Percentiles rank a stretch among this genome's conserved stretches.
Conservation (phyloP, 139 green algal genomes). For the Axilococcus clingmanii region DNA sequence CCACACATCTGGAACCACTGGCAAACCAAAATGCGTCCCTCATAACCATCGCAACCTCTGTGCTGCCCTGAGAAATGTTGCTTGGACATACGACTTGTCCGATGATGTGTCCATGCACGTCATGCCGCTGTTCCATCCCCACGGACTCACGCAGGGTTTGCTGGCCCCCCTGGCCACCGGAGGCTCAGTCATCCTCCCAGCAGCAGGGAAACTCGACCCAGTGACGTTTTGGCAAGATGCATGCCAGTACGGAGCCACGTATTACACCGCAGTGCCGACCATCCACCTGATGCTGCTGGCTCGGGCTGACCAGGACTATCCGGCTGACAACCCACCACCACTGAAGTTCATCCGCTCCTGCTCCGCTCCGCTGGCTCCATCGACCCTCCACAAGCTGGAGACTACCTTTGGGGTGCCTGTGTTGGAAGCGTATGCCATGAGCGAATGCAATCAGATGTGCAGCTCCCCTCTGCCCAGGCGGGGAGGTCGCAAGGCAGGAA, state of each 20-base stretch:
- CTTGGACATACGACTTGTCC: slow-evolving; percentile 62
- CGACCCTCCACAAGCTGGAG: slow-evolving; percentile 66
- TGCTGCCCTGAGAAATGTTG: slow-evolving; percentile 62
- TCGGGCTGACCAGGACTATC: slow-evolving; percentile 40
- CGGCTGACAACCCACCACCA: slow-evolving; percentile 27
- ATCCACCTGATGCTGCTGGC: slow-evolving; percentile 45
- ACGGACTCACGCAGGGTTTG: slow-evolving; percentile 74
- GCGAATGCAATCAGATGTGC: slow-evolving; percentile 79
- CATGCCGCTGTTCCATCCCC: slow-evolving; percentile 90
- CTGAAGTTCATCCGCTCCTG: slow-evolving; percentile 82
- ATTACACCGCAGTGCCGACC: slow-evolving; percentile 53
- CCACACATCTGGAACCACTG: slow-evolving; percentile 80
- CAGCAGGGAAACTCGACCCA: slow-evolving; percentile 43
- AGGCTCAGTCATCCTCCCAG: slow-evolving; percentile 45
- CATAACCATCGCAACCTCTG: slow-evolving; percentile 70
- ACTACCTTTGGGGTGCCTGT: slow-evolving; percentile 60
- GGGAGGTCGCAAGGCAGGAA: slow-evolving; percentile 42
- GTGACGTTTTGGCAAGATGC: slow-evolving; percentile 64
- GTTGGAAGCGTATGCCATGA: slow-evolving; percentile 84
- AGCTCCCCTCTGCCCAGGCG: slow-evolving; percentile 65
- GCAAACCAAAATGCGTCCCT: slow-evolving; percentile 73
- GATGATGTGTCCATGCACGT: slow-evolving; percentile 57
- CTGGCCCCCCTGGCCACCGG: slow-evolving; percentile 57
- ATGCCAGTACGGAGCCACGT: slow-evolving; percentile 46
- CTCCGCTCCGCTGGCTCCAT: slow-evolving; percentile 49